Evolutionary conservation across 1,139 yeast genomes (phyloP).

Genomic region (Magnusiomyces paraingens): DNA sequence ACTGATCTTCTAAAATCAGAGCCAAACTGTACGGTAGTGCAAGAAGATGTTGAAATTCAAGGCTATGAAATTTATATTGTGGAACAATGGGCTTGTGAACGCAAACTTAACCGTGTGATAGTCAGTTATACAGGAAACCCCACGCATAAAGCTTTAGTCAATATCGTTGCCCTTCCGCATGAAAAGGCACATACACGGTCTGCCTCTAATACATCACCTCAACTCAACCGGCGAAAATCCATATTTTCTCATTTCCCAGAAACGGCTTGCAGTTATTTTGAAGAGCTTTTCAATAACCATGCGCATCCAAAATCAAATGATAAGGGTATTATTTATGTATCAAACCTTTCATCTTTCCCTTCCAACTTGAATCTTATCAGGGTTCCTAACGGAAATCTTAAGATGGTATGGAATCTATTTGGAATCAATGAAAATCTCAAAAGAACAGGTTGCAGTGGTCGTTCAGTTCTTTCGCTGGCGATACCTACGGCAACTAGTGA

Average conservation of each 20-base stretch:
- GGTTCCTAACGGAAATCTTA: constrained; percentile 55
- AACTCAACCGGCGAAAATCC: not conserved
- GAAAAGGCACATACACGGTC: constrained; percentile 52
- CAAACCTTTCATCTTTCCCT: constrained; percentile 75
- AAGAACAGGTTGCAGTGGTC: constrained; percentile 75
- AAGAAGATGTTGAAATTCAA: constrained; percentile 20
- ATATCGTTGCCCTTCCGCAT: constrained; percentile 53
- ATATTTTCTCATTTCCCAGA: constrained; percentile 19
- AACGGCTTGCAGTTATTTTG: constrained; percentile 42
- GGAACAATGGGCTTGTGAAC: constrained; percentile 85
- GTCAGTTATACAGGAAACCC: constrained; percentile 81
- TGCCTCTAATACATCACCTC: constrained; percentile 28
- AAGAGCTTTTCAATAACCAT: constrained; percentile 58
- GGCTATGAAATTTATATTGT: constrained; percentile 89
- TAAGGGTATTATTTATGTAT: constrained; percentile 60
- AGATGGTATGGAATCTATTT: constrained; percentile 46
- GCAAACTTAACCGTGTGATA: constrained; percentile 61
- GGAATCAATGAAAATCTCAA: constrained; percentile 70
- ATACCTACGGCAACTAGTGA: constrained; percentile 71
- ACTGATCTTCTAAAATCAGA: constrained; percentile 16
- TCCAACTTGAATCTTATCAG: constrained; percentile 67
- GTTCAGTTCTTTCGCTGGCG: constrained; percentile 65
- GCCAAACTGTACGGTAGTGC: constrained; percentile 18
- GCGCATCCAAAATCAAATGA: constrained; percentile 49
- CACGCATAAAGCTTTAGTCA: constrained; percentile 54